Conservation (phyloP, 352 stramenopile species). For the Pythium dissotocum region DNA sequence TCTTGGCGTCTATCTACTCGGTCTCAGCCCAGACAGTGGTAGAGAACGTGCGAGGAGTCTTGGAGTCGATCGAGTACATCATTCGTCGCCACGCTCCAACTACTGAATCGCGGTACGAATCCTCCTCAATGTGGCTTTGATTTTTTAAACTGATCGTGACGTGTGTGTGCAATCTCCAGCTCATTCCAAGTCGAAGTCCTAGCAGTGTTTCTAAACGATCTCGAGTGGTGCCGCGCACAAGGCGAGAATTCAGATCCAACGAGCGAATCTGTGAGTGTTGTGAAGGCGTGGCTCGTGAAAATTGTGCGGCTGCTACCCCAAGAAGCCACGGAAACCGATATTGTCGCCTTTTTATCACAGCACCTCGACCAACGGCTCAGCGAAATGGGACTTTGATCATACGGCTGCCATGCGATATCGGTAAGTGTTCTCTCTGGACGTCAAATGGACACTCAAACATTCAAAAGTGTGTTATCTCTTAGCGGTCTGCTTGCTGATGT, state of each 20-base stretch:
- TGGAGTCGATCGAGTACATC: constrained; percentile 64
- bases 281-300: constrained; percentile 50
- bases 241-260: neutral
- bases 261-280: constrained; percentile 10
- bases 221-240: constrained; percentile 40
- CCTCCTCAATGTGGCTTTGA: too few species aligned
- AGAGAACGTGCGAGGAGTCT: constrained; percentile 24
- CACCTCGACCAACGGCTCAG: constrained; percentile 13
- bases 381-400: neutral
- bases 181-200: constrained; percentile 58
- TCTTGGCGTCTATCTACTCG: constrained; percentile 30
- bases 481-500: neutral
- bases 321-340: constrained; percentile 16
- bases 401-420: neutral
- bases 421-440: neutral
- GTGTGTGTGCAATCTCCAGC: constrained; percentile 19
- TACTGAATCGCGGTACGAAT: constrained; percentile 37
- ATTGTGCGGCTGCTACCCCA: constrained; percentile 56
- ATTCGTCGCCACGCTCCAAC: constrained; percentile 53
- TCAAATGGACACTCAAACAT: neutral
- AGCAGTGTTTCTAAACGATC: constrained; percentile 44
- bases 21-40: neutral
- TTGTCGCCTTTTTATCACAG: neutral
- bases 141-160: too few species aligned
- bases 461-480: neutral